These are phyloP conservation scores for Monosporascus sp. DNA, from an alignment of 2,329 filamentous ascomycete genomes.

Conservation along the genomic window DNA sequence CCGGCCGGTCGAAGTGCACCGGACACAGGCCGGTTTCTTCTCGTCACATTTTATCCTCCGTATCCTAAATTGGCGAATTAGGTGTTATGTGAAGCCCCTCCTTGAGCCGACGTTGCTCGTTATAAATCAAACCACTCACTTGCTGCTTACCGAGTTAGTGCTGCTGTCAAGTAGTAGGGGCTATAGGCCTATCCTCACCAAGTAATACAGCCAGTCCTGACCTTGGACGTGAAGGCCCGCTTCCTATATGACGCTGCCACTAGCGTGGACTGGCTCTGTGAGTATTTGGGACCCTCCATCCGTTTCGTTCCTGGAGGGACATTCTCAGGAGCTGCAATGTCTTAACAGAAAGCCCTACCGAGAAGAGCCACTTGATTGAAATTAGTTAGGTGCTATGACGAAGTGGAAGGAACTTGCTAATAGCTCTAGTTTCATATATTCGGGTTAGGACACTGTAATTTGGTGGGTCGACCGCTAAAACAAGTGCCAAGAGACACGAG, in stretches of 20 bases:
- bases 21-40: slow-evolving; percentile 27
- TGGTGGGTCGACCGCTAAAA: too few relatives aligned
- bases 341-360: too few relatives aligned
- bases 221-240: slow-evolving; percentile 33
- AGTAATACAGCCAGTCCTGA: slow-evolving; percentile 34
- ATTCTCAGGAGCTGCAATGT: too few relatives aligned
- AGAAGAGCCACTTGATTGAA: too few relatives aligned
- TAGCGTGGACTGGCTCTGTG: too few relatives aligned
- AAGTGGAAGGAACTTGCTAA: too few relatives aligned
- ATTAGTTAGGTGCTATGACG: too few relatives aligned
- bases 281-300: too few relatives aligned
- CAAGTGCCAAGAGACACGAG: too few relatives aligned
- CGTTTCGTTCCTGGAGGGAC: too few relatives aligned
- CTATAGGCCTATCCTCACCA: slow-evolving; percentile 25
- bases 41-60: slow-evolving; percentile 32
- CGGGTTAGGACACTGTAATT: too few relatives aligned
- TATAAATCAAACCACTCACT: slow-evolving; percentile 8
- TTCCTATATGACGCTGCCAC: slow-evolving; percentile 11
- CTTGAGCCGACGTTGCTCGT: slow-evolving; percentile 11
- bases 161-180: slow-evolving; percentile 1
- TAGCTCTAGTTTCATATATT: too few relatives aligned
- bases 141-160: slow-evolving; percentile 1
- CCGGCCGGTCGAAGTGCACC: slow-evolving; percentile 29
- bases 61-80: slow-evolving; percentile 19
- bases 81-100: slow-evolving; percentile 11